phyloP scores from a whole-genome alignment of 192 early-diverging fungal genomes.

The Geranomyces michiganensis region DNA sequence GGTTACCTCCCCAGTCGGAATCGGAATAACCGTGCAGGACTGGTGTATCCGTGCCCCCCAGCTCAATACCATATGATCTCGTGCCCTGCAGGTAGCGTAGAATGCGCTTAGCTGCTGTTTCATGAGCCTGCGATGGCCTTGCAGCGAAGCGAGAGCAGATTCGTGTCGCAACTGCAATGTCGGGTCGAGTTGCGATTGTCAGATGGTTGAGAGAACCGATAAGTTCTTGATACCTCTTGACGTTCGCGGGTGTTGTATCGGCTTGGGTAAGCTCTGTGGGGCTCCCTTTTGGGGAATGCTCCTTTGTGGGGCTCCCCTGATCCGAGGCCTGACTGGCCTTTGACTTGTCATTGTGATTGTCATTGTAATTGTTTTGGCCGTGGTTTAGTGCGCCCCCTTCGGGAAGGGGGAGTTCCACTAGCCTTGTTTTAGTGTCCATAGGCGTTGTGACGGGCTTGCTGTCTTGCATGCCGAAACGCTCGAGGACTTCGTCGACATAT shows the following conservation, averaged over 20 bases:
- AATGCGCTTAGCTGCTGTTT: neutral
- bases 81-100: neutral
- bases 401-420: neutral
- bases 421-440: neutral
- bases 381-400: neutral
- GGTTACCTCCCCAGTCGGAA: slow-evolving; percentile 47
- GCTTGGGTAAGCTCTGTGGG: no score
- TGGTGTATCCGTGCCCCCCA: no score
- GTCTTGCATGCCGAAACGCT: neutral
- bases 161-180: neutral
- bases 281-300: no score
- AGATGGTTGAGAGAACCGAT: slow-evolving; percentile 3
- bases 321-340: no score
- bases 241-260: neutral
- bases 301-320: no score
- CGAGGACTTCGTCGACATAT: neutral
- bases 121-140: neutral
- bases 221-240: neutral
- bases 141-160: neutral
- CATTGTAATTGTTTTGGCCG: neutral
- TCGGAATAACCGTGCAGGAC: slow-evolving; percentile 32
- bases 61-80: neutral
- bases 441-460: neutral
- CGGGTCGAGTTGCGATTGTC: neutral
- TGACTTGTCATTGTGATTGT: neutral